These are phyloP conservation scores for Plantago lanceolata DNA, from an alignment of 305 asterid genomes.

Conservation along the genomic window DNA sequence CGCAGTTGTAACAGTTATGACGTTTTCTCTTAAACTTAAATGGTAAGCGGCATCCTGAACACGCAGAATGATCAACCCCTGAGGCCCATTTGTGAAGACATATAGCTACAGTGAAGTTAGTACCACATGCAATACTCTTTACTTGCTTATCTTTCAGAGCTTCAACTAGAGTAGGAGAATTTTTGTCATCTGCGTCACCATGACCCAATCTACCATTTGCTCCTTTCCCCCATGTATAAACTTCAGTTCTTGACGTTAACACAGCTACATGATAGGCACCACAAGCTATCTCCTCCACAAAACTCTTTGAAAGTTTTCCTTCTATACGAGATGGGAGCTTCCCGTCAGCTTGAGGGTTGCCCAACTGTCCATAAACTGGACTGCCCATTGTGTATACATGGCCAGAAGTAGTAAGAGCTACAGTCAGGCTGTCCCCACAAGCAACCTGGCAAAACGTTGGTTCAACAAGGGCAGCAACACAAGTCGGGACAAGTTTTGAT, in stretches of 20 bases:
- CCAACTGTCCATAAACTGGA: constrained; percentile 84
- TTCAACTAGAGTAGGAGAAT: constrained; percentile 70
- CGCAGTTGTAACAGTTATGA: constrained; percentile 90
- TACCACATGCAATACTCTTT: constrained; percentile 81
- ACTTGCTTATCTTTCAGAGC: constrained; percentile 86
- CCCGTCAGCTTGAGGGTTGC: constrained; percentile 78
- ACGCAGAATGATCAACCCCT: constrained; percentile 84
- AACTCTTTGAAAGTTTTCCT: constrained; percentile 63
- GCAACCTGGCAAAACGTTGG: constrained; percentile 78
- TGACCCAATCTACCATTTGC: constrained; percentile 91
- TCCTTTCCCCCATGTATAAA: constrained; percentile 92
- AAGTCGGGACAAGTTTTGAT: constrained; percentile 74
- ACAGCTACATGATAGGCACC: constrained; percentile 93
- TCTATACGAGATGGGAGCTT: constrained; percentile 74
- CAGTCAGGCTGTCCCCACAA: constrained; percentile 87
- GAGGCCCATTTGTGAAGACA: constrained; percentile 93
- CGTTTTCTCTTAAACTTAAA: constrained; percentile 85
- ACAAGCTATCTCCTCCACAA: constrained; percentile 85
- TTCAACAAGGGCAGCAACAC: constrained; percentile 85
- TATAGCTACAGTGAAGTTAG: constrained; percentile 70
- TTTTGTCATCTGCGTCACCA: constrained; percentile 80
- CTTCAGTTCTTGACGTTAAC: constrained; percentile 80
- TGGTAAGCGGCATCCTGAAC: constrained; percentile 80
- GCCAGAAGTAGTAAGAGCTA: constrained; percentile 80
- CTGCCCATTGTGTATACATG: constrained; percentile 82